Evolutionary conservation across 345 rosid genomes (phyloP).

Genomic region (Eucalyptus pumila): DNA sequence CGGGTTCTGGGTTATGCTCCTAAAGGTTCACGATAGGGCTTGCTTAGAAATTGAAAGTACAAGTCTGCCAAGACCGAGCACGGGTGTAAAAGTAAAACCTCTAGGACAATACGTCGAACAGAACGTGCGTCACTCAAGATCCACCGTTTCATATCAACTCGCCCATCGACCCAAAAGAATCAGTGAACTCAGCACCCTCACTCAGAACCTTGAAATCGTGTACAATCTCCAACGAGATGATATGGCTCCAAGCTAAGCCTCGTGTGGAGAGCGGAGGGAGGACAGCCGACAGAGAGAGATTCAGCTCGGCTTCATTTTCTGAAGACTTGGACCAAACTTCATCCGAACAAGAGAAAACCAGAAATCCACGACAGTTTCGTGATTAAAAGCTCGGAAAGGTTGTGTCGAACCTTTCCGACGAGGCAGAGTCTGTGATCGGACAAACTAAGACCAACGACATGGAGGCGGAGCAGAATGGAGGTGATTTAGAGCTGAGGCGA

Average conservation of each 20-base stretch:
- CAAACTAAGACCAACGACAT: neutral
- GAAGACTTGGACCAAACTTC: neutral
- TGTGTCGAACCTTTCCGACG: neutral
- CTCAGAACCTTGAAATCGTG: neutral
- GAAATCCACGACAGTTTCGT: neutral
- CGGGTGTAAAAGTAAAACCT: neutral
- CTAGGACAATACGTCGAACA: neutral
- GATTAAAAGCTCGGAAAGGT: neutral
- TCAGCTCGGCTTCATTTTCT: neutral
- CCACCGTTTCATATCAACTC: neutral
- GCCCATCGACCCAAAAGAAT: neutral
- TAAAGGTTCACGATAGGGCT: neutral
- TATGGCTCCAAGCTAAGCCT: neutral
- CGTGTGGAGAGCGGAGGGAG: neutral
- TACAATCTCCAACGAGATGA: neutral
- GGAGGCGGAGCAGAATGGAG: neutral
- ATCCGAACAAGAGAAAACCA: neutral
- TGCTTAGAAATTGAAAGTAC: neutral
- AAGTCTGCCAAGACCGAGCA: neutral
- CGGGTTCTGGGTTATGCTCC: neutral
- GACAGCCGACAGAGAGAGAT: neutral
- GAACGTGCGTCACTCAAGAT: neutral
- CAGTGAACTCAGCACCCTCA: neutral
- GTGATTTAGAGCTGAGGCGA: neutral
- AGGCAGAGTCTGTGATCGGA: neutral